Conservation (phyloP, 2,329 filamentous ascomycete genomes). For the Periconia sp. region DNA sequence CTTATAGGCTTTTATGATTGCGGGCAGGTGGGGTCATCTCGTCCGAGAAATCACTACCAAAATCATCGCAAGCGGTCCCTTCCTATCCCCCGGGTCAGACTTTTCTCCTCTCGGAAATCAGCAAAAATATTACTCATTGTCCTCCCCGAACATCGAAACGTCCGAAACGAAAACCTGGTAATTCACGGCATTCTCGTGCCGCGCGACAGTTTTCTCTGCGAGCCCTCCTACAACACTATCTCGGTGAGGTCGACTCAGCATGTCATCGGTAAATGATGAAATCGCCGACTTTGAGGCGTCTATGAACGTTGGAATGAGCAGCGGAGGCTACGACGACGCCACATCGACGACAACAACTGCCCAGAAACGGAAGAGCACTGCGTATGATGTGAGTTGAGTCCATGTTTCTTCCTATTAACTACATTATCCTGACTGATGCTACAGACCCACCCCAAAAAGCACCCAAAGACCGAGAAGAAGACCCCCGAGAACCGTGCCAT, state of each 20-base stretch:
- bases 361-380: constrained; percentile 29
- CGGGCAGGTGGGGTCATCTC: neutral
- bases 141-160: too few species aligned
- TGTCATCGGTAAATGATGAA: neutral
- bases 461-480: constrained; percentile 41
- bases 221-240: too few species aligned
- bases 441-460: constrained; percentile 30
- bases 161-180: too few species aligned
- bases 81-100: too few species aligned
- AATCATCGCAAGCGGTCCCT: neutral
- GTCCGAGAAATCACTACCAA: neutral
- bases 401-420: too few species aligned
- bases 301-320: neutral
- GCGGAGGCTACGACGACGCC: neutral
- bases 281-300: neutral
- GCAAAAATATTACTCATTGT: too few species aligned
- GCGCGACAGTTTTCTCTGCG: too few species aligned
- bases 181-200: too few species aligned
- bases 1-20: neutral
- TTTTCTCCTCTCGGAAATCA: too few species aligned
- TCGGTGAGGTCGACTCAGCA: neutral
- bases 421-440: constrained; percentile 6
- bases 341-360: constrained; percentile 1
- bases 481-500: constrained; percentile 76
- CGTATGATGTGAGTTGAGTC: constrained; percentile 19